Evolutionary conservation across 352 stramenopile species (phyloP), one percentile per base, ranked within the genome.

Genomic region (Pythium folliculosum): DNA sequence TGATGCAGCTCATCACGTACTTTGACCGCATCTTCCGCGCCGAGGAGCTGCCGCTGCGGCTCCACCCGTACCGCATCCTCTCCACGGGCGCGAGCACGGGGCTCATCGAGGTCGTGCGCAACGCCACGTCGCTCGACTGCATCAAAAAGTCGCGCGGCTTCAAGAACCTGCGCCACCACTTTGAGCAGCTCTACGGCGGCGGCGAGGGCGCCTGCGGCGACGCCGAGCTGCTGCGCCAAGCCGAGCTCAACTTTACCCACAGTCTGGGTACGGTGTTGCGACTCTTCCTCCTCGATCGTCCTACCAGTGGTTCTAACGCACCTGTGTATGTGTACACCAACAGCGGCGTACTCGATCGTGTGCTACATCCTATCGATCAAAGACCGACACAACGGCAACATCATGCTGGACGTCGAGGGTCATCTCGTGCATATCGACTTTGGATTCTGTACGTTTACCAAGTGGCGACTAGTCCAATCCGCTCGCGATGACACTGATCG

Each of bases 351-450:
- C 78, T 98, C 94, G 25, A 90, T 99, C 32, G 92, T 99, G 30
- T 98, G 89, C 63, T 99, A 99, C 77, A 87, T 99, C 37, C 80
- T 99, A 17, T 92, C 94, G 16, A 90, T 99, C 72, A 99, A 99
- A 71, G 98, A 99, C 76, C 88, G 97, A 8, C 97, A 99, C 85
- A 99, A 99, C 73, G 97, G 97, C 45, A 99, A 99, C 75, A 98
- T 99, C 63, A 97, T 99, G 87, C 94, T 99, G 54, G 97, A 99
- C 70, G 94, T 92, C 16, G 84, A 97, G 65, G 97, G 97, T 6
- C 96, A 98, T 69, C 79, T 99, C 25, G 90, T 99, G 38, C 96
- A 99, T 80, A 99, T 99, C 74, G 98, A 99, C 78, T 99, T 99
- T 87, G 98, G 98, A 32, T 99, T 99, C 77, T 91, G 85, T 93